These are phyloP conservation scores for Tuber microsphaerosporum DNA, from an alignment of 495 filamentous ascomycete genomes.

Conservation along the genomic window DNA sequence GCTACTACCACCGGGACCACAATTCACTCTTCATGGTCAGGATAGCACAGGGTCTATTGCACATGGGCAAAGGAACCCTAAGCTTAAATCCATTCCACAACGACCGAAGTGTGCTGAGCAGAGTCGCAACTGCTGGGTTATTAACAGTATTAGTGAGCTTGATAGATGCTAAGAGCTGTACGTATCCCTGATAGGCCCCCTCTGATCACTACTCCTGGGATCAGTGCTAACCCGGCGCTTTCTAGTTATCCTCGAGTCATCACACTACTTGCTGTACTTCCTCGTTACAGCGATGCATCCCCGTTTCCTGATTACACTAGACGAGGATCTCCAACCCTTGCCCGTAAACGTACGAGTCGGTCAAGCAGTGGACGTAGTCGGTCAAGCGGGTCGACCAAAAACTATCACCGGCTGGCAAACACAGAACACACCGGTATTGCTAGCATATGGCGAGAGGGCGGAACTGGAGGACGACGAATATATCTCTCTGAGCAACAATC, in stretches of 20 bases:
- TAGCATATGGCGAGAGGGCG: conserved; percentile 87
- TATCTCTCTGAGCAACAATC: conserved; percentile 74
- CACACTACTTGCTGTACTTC: conserved; percentile 96
- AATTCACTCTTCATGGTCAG: conserved; percentile 98
- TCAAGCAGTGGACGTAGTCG: conserved; percentile 96
- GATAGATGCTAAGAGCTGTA: conserved; percentile 83
- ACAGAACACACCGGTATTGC: conserved; percentile 90
- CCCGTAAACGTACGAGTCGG: conserved; percentile 95
- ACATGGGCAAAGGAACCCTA: conserved; percentile 98
- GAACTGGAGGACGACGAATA: conserved; percentile 98
- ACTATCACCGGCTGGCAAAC: conserved; percentile 99
- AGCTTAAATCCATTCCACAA: conserved; percentile 96
- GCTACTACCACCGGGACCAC: conserved; percentile 94
- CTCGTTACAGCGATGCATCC: conserved; percentile 96
- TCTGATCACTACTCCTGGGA: not conserved
- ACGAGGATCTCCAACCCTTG: conserved; percentile 87
- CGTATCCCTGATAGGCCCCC: conserved; percentile 10
- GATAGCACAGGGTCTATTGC: conserved; percentile 91
- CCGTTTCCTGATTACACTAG: conserved; percentile 88
- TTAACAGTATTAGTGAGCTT: conserved; percentile 83
- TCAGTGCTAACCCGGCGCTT: conserved; percentile 2
- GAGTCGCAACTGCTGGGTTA: conserved; percentile 81
- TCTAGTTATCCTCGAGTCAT: conserved; percentile 66
- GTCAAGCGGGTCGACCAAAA: conserved; percentile 93
- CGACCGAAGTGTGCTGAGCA: conserved; percentile 87